phyloP scores from a whole-genome alignment of 2,329 filamentous ascomycete species.

The Cladosporium sp. region DNA sequence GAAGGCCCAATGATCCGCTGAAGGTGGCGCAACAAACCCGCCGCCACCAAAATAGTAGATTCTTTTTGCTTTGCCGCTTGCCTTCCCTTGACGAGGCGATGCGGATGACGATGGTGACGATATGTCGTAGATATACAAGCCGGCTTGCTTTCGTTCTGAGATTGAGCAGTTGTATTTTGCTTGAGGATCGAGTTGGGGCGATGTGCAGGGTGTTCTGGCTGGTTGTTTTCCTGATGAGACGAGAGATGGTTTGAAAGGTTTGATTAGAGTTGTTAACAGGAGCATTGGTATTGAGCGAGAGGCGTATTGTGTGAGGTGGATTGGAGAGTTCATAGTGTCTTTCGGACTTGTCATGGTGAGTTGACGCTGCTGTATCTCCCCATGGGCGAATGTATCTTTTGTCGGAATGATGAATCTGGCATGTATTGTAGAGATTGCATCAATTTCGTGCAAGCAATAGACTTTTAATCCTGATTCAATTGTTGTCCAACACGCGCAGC shows the following conservation, averaged over 20 bases:
- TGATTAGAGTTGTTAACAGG: background rate
- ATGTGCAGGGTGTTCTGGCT: slow-evolving; percentile 15
- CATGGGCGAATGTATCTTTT: too few species aligned
- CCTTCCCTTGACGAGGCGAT: background rate
- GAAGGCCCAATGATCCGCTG: slow-evolving; percentile 50
- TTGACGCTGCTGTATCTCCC: too few species aligned
- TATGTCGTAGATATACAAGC: slow-evolving; percentile 45
- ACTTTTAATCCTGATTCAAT: too few species aligned
- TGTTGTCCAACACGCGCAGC: background rate
- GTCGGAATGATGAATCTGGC: too few species aligned
- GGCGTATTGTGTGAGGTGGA: background rate
- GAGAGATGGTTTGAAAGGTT: background rate
- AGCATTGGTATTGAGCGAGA: background rate
- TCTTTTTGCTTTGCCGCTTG: slow-evolving; percentile 20
- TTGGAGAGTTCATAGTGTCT: background rate
- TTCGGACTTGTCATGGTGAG: too few species aligned
- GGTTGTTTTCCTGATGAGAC: background rate
- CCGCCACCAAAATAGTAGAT: slow-evolving; percentile 56
- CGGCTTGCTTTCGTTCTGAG: slow-evolving; percentile 38
- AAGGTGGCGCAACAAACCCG: slow-evolving; percentile 51
- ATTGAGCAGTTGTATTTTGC: slow-evolving; percentile 33
- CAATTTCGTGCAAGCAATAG: too few species aligned
- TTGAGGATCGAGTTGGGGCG: slow-evolving; percentile 36
- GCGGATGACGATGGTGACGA: slow-evolving; percentile 16
- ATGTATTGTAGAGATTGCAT: too few species aligned